phyloP scores from a whole-genome alignment of 108 stramenopile species.

The Hondaea fermentalgiana region DNA sequence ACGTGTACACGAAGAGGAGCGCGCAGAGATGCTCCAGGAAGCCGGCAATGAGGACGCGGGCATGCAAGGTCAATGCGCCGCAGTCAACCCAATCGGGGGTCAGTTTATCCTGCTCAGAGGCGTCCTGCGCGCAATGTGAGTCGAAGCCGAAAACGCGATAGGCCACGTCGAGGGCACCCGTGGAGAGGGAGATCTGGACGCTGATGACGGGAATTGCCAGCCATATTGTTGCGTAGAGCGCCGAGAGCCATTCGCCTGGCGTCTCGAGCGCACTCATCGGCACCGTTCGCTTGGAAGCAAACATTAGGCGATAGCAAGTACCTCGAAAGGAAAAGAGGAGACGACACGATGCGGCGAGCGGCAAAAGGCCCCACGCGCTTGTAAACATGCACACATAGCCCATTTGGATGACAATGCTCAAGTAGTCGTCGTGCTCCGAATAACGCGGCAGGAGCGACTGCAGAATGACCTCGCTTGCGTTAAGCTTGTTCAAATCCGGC shows the following conservation, averaged over 20 bases:
- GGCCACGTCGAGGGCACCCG: background rate
- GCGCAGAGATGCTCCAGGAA: background rate
- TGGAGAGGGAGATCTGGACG: background rate
- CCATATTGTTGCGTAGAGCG: background rate
- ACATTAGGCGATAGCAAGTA: conserved; percentile 1
- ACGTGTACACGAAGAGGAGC: background rate
- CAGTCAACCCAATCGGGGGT: background rate
- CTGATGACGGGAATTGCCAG: conserved; percentile 1
- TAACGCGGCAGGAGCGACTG: background rate
- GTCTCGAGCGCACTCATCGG: background rate
- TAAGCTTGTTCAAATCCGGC: background rate
- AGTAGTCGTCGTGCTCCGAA: background rate
- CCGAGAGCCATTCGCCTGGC: background rate
- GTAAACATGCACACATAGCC: conserved; percentile 6
- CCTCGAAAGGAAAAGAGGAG: background rate
- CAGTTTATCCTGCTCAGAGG: background rate
- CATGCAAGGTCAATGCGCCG: background rate
- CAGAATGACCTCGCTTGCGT: background rate
- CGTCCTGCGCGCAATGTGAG: background rate
- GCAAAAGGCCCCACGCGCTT: conserved; percentile 9
- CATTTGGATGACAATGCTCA: background rate
- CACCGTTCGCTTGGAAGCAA: background rate
- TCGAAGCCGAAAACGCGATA: background rate
- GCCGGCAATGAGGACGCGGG: background rate
- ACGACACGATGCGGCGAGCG: background rate